These are phyloP conservation scores for Chlorella sp. DNA, from an alignment of 139 green algal species.

Conservation along the genomic window DNA sequence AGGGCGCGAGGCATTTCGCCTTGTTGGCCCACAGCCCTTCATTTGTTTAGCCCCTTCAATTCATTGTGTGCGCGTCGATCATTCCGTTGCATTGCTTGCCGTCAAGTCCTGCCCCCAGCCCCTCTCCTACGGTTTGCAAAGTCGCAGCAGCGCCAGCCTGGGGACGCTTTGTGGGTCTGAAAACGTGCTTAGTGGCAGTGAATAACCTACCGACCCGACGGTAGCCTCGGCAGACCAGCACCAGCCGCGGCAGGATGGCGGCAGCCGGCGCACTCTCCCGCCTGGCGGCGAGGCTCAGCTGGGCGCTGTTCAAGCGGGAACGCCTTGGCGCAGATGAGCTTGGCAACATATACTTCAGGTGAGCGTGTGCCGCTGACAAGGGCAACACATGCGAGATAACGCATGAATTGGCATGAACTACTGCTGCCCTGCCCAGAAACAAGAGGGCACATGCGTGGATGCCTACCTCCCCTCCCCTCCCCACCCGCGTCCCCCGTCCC, in stretches of 20 bases:
- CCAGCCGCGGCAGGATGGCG: background rate
- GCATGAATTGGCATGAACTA: background rate
- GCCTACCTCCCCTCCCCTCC: background rate
- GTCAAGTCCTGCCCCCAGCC: too few species aligned
- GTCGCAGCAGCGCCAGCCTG: too few species aligned
- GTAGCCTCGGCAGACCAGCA: background rate
- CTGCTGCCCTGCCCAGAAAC: background rate
- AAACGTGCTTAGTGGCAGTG: too few species aligned
- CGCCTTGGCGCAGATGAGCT: slow-evolving; percentile 33
- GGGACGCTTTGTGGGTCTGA: too few species aligned
- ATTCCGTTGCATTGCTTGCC: too few species aligned
- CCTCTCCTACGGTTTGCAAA: too few species aligned
- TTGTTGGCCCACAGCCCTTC: too few species aligned
- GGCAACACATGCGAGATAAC: background rate
- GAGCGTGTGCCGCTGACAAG: background rate
- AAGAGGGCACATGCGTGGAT: background rate
- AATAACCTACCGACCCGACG: background rate
- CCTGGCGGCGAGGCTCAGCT: slow-evolving; percentile 2
- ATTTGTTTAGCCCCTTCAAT: too few species aligned
- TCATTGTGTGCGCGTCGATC: too few species aligned
- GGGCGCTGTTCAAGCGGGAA: slow-evolving; percentile 37
- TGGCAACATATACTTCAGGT: slow-evolving; percentile 54
- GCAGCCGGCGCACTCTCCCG: background rate
- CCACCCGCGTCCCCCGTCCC: background rate
- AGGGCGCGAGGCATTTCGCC: background rate